Percentiles rank a stretch among this genome's conserved stretches.
Evolutionary conservation across 768 basidiomycete species (phyloP).

Genomic region (Phaeotremella fagi): DNA sequence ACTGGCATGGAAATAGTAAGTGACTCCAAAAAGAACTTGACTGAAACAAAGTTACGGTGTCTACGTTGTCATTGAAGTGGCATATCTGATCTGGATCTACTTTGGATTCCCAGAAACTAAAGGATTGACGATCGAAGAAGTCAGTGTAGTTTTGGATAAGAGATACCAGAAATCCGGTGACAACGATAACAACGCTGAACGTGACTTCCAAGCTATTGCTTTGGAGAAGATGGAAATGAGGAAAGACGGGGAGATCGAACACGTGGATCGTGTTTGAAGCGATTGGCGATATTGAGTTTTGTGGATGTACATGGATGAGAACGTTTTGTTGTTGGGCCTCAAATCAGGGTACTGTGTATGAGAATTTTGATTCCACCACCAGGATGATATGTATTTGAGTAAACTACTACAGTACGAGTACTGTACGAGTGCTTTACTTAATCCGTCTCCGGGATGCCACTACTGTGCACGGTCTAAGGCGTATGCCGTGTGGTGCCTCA

Average conservation of each 20-base stretch:
- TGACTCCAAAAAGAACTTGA: not conserved
- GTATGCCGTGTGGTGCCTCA: no score
- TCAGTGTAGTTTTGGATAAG: not conserved
- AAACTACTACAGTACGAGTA: no score
- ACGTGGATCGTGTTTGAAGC: no score
- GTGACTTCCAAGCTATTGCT: not conserved
- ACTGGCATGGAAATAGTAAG: constrained; percentile 36
- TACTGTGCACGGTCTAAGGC: no score
- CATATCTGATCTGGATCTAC: not conserved
- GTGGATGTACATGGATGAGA: no score
- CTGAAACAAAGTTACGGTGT: not conserved
- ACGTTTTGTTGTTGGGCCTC: no score
- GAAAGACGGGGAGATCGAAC: not conserved
- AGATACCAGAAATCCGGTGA: not conserved
- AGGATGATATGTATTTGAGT: no score
- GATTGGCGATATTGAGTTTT: no score
- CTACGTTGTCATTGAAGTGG: not conserved
- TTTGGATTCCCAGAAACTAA: not conserved
- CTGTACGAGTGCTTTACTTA: no score
- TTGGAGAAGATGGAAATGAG: not conserved
- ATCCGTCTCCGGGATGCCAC: no score
- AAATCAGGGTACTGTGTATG: no score
- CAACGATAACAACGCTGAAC: not conserved
- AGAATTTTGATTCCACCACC: no score
- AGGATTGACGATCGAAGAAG: constrained; percentile 1